phyloP scores from a whole-genome alignment of 345 rosid species.

The Boechera stricta region DNA sequence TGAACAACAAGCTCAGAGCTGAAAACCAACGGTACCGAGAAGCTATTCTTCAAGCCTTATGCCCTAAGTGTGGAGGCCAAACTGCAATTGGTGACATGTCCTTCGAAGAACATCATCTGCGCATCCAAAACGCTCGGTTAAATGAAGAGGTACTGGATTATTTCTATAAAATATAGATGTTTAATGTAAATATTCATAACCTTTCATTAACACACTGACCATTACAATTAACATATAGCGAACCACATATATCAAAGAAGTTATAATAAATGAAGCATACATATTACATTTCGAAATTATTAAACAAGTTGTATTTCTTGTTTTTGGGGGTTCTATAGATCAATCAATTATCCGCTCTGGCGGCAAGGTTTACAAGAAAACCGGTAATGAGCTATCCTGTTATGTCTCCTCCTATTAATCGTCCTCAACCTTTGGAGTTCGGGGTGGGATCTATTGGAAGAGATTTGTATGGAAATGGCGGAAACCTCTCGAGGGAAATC shows the following conservation, averaged over 20 bases:
- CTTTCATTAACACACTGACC: neutral
- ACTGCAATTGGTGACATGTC: conserved; percentile 85
- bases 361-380: conserved; percentile 65
- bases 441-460: conserved; percentile 55
- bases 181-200: neutral
- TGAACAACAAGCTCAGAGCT: neutral
- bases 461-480: conserved; percentile 56
- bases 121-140: conserved; percentile 71
- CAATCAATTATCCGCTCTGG: conserved; percentile 61
- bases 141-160: conserved; percentile 67
- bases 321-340: conserved; percentile 49
- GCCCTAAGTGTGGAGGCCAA: conserved; percentile 63
- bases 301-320: neutral
- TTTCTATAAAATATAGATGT: neutral
- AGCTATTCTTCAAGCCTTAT: too few species aligned
- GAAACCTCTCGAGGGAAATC: conserved; percentile 54
- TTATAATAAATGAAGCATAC: neutral
- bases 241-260: too few species aligned
- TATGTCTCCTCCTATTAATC: conserved; percentile 44
- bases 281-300: neutral
- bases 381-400: conserved; percentile 57
- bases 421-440: conserved; percentile 52
- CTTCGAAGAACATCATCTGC: conserved; percentile 81
- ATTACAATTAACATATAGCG: too few species aligned
- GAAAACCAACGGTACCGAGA: neutral